These are phyloP conservation scores for Saccharomyces hybrid DNA, from an alignment of 1,139 yeast species.

Conservation along the genomic window DNA sequence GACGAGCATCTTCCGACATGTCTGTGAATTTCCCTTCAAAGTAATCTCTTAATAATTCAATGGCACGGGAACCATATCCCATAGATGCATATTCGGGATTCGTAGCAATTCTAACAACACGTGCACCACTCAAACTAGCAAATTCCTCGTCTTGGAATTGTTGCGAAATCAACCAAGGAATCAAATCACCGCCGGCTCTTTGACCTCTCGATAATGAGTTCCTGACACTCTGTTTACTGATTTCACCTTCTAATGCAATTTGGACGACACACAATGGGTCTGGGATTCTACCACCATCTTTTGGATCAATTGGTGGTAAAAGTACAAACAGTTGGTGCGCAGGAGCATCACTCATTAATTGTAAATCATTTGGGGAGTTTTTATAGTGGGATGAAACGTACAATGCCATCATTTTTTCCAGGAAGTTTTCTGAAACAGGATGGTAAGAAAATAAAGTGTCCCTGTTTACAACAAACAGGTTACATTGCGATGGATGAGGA, in stretches of 20 bases:
- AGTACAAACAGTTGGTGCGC: slow-evolving; percentile 93
- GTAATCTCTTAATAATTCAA: slow-evolving; percentile 78
- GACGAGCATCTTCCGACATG: slow-evolving; percentile 53
- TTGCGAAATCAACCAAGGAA: slow-evolving; percentile 96
- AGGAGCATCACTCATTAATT: slow-evolving; percentile 96
- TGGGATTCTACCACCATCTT: slow-evolving; percentile 71
- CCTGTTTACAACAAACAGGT: slow-evolving; percentile 79
- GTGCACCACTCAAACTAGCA: slow-evolving; percentile 93
- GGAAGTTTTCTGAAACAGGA: slow-evolving; percentile 89
- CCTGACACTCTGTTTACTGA: slow-evolving; percentile 87
- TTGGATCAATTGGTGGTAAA: slow-evolving; percentile 84
- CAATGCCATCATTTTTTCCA: slow-evolving; percentile 94
- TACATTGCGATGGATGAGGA: slow-evolving; percentile 93
- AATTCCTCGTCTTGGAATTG: slow-evolving; percentile 98
- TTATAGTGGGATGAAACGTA: slow-evolving; percentile 97
- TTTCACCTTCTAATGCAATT: slow-evolving; percentile 93
- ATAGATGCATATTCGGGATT: slow-evolving; percentile 92
- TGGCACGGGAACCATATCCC: slow-evolving; percentile 95
- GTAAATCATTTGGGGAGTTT: slow-evolving; percentile 95
- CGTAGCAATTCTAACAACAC: slow-evolving; percentile 94
- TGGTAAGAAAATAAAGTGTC: slow-evolving; percentile 94
- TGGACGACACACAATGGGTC: slow-evolving; percentile 96
- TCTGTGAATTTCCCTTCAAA: slow-evolving; percentile 91
- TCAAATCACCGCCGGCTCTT: slow-evolving; percentile 96
- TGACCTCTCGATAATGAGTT: slow-evolving; percentile 85